Evolutionary conservation across 2,329 filamentous ascomycete genomes (phyloP), one percentile per base, ranked within the genome.

Genomic region (Aureobasidium namibiae): DNA sequence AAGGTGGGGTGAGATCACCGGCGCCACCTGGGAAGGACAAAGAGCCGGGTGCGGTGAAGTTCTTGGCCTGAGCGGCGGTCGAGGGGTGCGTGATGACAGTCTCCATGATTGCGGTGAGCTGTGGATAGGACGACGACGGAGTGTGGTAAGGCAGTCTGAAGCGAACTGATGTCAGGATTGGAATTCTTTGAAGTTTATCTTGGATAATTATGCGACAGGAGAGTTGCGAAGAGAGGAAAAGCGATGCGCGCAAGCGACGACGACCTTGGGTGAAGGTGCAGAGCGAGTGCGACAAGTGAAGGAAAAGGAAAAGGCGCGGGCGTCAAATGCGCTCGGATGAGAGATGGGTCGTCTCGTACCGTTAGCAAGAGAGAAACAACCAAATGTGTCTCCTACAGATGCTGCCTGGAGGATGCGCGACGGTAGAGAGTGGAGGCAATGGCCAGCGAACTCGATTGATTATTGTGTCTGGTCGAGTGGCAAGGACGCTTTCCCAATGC

Each of bases 281-380:
- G n/a, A 31, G n/a, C 13, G 36, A 26, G 10, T 44, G 50, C 50
- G 50, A 33, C 24, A 24, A 33, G 3, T 6, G 34, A 48, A 54
- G 11, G n/a, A 31, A 42, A 42, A 13, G 38, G 14, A 54, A 42
- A 24, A 42, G 33, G 36, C 24, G 50, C 16, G 24, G 38, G 36
- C 36, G 18, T 42, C 26, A 34, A 34, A 7, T 45, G 52, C 52
- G 52, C 52, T 36, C 18, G 52, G 31, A 56, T 50, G 61, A 57
- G 58, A 49, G 56, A 61, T 62, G 50, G 58, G 53, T 49, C 39
- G 61, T 52, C 36, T 67, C 76, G 74, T 80, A 80, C 78, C 81
- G 73, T 82, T 74, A 82, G 82, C 76, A 83, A 88, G 90, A 95
- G 91, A 95, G 89, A 80, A 90, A 95, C 91, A 95, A 96, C 74